Evolutionary conservation across 345 rosid species (phyloP).

Genomic region (Gossypium thurberi): DNA sequence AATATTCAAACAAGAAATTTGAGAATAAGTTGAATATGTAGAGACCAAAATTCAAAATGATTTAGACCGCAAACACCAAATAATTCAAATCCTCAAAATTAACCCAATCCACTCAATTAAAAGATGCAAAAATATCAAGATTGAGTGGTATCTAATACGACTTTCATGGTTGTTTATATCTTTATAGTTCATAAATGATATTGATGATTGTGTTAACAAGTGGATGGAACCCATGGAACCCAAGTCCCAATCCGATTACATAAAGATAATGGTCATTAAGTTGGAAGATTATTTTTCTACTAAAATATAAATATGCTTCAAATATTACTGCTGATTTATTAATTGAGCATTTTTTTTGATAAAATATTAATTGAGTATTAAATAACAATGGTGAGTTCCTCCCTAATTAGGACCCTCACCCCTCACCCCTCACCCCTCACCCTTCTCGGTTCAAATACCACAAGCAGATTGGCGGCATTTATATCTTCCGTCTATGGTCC

Average conservation of each 20-base stretch:
- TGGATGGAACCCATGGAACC: not conserved
- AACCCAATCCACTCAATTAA: no score
- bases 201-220: not conserved
- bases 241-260: not conserved
- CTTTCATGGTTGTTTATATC: no score
- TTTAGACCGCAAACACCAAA: no score
- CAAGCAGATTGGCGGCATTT: not conserved
- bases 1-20: no score
- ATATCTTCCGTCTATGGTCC: not conserved
- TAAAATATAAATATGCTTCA: not conserved
- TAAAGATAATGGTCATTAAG: not conserved
- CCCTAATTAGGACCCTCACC: conserved; percentile 4
- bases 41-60: no score
- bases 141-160: no score
- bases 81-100: no score
- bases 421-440: not conserved
- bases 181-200: no score
- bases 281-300: not conserved
- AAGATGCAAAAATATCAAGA: no score
- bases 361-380: not conserved
- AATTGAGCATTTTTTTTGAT: not conserved
- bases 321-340: not conserved
- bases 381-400: not conserved
- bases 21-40: no score
- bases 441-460: not conserved